Evolutionary conservation across 2,329 filamentous ascomycete genomes (phyloP).

Genomic region (Aspergillus hiratsukae): DNA sequence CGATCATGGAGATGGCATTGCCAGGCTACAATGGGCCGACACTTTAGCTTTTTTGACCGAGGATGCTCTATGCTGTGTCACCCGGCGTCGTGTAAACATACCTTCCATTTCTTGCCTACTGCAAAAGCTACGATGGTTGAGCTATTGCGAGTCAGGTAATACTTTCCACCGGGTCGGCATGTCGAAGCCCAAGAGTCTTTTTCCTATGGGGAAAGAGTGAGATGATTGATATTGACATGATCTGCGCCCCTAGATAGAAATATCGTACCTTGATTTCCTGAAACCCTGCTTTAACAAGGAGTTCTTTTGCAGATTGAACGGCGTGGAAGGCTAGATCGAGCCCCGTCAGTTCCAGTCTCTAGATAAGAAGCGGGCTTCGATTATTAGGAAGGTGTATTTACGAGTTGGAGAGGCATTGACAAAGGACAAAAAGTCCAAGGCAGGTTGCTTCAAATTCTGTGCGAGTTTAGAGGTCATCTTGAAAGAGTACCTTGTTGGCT

Average conservation of each 20-base stretch:
- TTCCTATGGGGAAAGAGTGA: constrained; percentile 51
- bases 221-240: not conserved
- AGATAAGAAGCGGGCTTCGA: not conserved
- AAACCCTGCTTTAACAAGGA: constrained; percentile 80
- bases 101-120: constrained; percentile 81
- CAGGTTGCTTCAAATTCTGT: constrained; percentile 40
- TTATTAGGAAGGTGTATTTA: constrained; percentile 42
- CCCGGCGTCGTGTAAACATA: constrained; percentile 16
- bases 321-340: constrained; percentile 77
- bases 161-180: constrained; percentile 83
- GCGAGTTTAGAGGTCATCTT: constrained; percentile 28
- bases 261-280: constrained; percentile 64
- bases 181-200: constrained; percentile 80
- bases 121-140: constrained; percentile 92
- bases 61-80: not conserved
- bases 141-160: constrained; percentile 90
- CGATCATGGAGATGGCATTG: constrained; percentile 86
- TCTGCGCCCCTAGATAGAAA: not conserved
- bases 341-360: not conserved
- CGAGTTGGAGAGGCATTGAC: constrained; percentile 92
- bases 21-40: constrained; percentile 53
- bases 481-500: constrained; percentile 15
- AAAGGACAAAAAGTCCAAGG: constrained; percentile 85
- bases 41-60: not conserved
- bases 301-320: constrained; percentile 70